These are phyloP conservation scores for Fonsecaea erecta DNA, from an alignment of 2,329 filamentous ascomycete species.

Conservation along the genomic window DNA sequence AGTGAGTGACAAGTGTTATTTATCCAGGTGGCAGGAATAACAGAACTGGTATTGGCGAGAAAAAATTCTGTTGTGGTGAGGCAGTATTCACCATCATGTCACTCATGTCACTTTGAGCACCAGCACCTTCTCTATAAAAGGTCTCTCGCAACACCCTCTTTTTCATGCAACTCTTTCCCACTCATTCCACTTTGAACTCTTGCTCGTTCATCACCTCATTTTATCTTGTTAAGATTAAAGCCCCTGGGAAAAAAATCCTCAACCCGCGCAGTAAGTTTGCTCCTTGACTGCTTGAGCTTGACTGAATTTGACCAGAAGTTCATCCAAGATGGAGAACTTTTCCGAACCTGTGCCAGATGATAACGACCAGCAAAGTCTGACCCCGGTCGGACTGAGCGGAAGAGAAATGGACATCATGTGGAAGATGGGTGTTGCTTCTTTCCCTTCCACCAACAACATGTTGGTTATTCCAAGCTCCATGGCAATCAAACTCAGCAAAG, in stretches of 20 bases:
- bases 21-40: background rate
- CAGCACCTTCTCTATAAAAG: background rate
- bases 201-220: background rate
- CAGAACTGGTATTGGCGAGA: background rate
- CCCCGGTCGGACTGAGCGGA: slow-evolving; percentile 2
- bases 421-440: slow-evolving; percentile 42
- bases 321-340: slow-evolving; percentile 12
- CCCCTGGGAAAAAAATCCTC: background rate
- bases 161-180: background rate
- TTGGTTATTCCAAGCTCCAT: slow-evolving; percentile 43
- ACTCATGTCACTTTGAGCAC: background rate
- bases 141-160: background rate
- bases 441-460: slow-evolving; percentile 42
- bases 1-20: slow-evolving; percentile 4
- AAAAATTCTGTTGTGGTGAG: background rate
- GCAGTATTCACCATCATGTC: slow-evolving; percentile 1
- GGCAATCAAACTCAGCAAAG: slow-evolving; percentile 40
- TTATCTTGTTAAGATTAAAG: background rate
- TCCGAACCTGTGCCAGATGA: background rate
- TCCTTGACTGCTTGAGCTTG: background rate
- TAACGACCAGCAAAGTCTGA: background rate
- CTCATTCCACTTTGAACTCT: no score
- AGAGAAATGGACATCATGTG: slow-evolving; percentile 38
- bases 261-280: background rate
- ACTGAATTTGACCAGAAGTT: slow-evolving; percentile 10